Evolutionary conservation across 768 basidiomycete genomes (phyloP).

Genomic region (Exsudoporus frostii): DNA sequence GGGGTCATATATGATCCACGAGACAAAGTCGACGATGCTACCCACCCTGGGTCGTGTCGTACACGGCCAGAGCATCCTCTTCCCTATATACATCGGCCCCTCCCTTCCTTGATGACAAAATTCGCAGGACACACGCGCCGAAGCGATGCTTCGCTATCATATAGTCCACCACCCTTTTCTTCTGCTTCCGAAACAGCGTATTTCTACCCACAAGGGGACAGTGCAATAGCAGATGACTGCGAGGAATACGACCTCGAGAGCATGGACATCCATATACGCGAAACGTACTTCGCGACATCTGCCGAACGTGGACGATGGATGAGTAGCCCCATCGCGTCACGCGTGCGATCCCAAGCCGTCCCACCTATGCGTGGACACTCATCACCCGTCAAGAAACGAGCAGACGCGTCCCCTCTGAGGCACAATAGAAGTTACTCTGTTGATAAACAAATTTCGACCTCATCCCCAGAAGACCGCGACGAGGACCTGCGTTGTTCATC

Average conservation of each 20-base stretch:
- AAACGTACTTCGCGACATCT: constrained; percentile 54
- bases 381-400: constrained; percentile 18
- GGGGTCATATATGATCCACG: not conserved
- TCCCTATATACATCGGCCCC: not conserved
- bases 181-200: not conserved
- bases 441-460: not conserved
- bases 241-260: constrained; percentile 32
- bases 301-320: constrained; percentile 60
- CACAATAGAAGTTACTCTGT: not conserved
- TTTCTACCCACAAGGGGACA: constrained; percentile 11
- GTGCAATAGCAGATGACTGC: constrained; percentile 17
- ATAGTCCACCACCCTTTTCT: constrained; percentile 2
- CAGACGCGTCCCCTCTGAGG: constrained; percentile 4
- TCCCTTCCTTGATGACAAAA: constrained; percentile 22
- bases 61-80: not conserved
- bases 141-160: not conserved
- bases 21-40: not conserved
- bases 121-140: constrained; percentile 1
- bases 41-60: constrained; percentile 3
- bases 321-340: constrained; percentile 43
- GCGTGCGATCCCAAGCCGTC: constrained; percentile 12
- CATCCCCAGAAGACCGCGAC: constrained; percentile 7
- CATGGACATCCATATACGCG: constrained; percentile 36
- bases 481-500: constrained; percentile 23
- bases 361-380: constrained; percentile 21